Conservation (phyloP, 2,329 filamentous ascomycete species). For the Aspergillus sp. region DNA sequence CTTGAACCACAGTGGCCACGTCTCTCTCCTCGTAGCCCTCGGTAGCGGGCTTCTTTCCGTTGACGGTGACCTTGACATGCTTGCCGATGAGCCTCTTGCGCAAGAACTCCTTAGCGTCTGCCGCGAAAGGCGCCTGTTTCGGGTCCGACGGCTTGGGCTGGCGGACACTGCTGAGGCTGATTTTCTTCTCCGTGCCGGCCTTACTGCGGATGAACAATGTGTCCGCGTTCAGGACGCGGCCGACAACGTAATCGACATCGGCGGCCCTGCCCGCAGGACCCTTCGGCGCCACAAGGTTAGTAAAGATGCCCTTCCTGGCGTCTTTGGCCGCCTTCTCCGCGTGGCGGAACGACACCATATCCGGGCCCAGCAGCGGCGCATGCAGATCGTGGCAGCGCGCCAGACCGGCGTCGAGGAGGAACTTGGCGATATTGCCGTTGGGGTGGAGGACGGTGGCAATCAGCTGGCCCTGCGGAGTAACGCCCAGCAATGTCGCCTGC, state of each 20-base stretch:
- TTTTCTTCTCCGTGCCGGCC: constrained; percentile 73
- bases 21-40: constrained; percentile 93
- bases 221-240: constrained; percentile 78
- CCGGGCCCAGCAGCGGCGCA: constrained; percentile 77
- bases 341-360: constrained; percentile 76
- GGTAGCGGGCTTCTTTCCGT: constrained; percentile 79
- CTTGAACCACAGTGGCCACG: constrained; percentile 76
- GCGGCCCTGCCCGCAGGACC: constrained; percentile 46
- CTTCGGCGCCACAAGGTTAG: constrained; percentile 63
- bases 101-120: constrained; percentile 92
- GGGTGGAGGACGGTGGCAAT: constrained; percentile 81
- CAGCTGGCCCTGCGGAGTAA: constrained; percentile 85
- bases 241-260: constrained; percentile 72
- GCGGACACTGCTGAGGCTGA: constrained; percentile 85
- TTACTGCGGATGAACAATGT: constrained; percentile 81
- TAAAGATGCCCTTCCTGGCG: constrained; percentile 68
- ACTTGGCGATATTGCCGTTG: constrained; percentile 83
- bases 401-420: constrained; percentile 78
- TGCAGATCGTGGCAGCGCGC: constrained; percentile 93
- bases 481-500: constrained; percentile 71
- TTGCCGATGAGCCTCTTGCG: constrained; percentile 93
- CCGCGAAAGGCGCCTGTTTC: constrained; percentile 76
- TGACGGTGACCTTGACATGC: constrained; percentile 78
- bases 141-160: constrained; percentile 84
- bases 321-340: constrained; percentile 80